Percentiles rank a stretch among this genome's conserved stretches.
Evolutionary conservation across 2,329 filamentous ascomycete species (phyloP).

Genomic region (Colletotrichum salicis): DNA sequence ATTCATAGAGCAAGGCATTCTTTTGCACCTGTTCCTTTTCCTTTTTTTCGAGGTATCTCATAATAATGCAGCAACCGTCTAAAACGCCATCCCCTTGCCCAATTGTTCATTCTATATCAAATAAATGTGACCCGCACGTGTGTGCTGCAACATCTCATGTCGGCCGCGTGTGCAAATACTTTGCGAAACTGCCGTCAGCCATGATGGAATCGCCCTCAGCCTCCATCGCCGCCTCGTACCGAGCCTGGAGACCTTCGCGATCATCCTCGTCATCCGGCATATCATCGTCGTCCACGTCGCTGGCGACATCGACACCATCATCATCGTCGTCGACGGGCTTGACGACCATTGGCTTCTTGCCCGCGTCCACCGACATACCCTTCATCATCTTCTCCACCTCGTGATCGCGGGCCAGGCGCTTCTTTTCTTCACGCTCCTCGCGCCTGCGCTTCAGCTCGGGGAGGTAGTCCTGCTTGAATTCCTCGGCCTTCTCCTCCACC

Average conservation of each 20-base stretch:
- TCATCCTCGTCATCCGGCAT: conserved; percentile 69
- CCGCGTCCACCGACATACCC: conserved; percentile 74
- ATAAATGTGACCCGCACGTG: conserved; percentile 38
- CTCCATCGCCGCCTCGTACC: conserved; percentile 81
- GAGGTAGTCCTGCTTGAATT: conserved; percentile 91
- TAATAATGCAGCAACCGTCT: conserved; percentile 35
- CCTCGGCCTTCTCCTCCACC: conserved; percentile 84
- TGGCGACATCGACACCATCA: conserved; percentile 61
- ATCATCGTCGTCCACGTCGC: conserved; percentile 68
- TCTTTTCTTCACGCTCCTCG: conserved; percentile 79
- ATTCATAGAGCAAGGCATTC: conserved; percentile 34
- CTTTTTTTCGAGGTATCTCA: conserved; percentile 35
- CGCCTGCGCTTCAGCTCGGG: conserved; percentile 87
- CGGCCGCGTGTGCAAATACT: conserved; percentile 63
- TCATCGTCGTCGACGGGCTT: conserved; percentile 57
- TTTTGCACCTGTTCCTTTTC: conserved; percentile 28
- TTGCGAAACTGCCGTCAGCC: conserved; percentile 70
- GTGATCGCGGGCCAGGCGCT: conserved; percentile 76
- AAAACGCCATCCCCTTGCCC: conserved; percentile 31
- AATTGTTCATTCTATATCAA: conserved; percentile 37
- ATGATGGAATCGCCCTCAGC: conserved; percentile 63
- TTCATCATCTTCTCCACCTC: conserved; percentile 95
- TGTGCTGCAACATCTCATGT: conserved; percentile 25
- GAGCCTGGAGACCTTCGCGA: conserved; percentile 74
- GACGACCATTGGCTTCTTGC: conserved; percentile 38